A percentile compares a stretch with the other conserved stretches of the same genome.
phyloP scores from a whole-genome alignment of 768 basidiomycete species.

The Suillus ampliporus region DNA sequence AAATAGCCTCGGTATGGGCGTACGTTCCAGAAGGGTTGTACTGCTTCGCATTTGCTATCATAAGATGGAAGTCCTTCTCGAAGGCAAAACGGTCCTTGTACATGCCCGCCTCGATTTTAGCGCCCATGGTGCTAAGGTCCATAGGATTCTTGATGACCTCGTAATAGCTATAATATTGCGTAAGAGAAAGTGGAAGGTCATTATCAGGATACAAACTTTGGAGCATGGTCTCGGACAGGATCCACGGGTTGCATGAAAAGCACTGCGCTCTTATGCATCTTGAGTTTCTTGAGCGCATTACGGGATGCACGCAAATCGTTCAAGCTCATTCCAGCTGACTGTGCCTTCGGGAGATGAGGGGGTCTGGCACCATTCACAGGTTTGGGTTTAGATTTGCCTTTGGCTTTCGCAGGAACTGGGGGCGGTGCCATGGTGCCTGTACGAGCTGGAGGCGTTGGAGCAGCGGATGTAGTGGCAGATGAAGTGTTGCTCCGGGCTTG shows the following conservation, averaged over 20 bases:
- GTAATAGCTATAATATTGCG: constrained; percentile 69
- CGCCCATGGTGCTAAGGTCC: constrained; percentile 89
- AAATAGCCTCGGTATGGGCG: constrained; percentile 76
- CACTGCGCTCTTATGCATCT: constrained; percentile 70
- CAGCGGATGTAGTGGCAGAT: constrained; percentile 21
- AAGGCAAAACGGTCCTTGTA: constrained; percentile 88
- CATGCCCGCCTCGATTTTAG: constrained; percentile 85
- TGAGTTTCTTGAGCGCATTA: constrained; percentile 81
- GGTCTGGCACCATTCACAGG: constrained; percentile 40
- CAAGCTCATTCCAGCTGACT: constrained; percentile 75
- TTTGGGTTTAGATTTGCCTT: constrained; percentile 28
- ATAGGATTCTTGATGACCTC: constrained; percentile 91
- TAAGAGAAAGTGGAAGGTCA: constrained; percentile 13
- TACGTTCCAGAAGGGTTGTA: constrained; percentile 80
- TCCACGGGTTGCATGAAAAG: constrained; percentile 93
- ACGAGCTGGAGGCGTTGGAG: constrained; percentile 14
- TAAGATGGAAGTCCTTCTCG: constrained; percentile 84
- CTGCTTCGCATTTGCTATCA: constrained; percentile 84
- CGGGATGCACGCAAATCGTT: constrained; percentile 79
- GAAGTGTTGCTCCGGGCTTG: constrained; percentile 21
- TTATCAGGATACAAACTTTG: constrained; percentile 57
- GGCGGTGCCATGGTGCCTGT: constrained; percentile 36
- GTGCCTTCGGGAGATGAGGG: constrained; percentile 67
- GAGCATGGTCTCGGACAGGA: constrained; percentile 90
- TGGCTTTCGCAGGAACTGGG: constrained; percentile 32